These are phyloP conservation scores for Salix purpurea DNA, from an alignment of 345 rosid species.

Conservation along the genomic window DNA sequence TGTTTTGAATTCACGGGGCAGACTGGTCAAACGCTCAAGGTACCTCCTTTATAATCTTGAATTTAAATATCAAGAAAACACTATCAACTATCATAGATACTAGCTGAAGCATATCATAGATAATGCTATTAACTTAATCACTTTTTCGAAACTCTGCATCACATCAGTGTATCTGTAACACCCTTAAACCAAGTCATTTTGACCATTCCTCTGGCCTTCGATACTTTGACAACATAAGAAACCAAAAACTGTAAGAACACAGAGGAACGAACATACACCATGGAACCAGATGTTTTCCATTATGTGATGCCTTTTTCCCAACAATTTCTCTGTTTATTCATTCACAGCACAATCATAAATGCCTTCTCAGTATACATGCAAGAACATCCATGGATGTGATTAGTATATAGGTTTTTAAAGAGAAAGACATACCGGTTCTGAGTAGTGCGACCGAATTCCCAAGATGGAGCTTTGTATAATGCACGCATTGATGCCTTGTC, in stretches of 20 bases:
- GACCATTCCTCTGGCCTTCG: no score
- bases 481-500: conserved; percentile 54
- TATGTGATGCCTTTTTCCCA: neutral
- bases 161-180: no score
- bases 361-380: neutral
- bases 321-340: neutral
- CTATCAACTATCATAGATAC: no score
- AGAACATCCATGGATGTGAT: neutral
- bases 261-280: neutral
- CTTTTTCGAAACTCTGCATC: no score
- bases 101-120: no score
- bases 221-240: no score
- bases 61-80: no score
- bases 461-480: conserved; percentile 62
- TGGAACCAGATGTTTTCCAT: neutral
- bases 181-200: no score
- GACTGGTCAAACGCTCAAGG: no score
- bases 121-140: no score
- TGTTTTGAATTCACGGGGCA: no score
- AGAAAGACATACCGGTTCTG: conserved; percentile 51
- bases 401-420: neutral
- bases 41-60: no score
- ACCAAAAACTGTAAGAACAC: neutral
- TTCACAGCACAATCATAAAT: neutral
- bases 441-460: conserved; percentile 60